phyloP scores from a whole-genome alignment of 2,329 filamentous ascomycete species.

The Aspergillus niger region DNA sequence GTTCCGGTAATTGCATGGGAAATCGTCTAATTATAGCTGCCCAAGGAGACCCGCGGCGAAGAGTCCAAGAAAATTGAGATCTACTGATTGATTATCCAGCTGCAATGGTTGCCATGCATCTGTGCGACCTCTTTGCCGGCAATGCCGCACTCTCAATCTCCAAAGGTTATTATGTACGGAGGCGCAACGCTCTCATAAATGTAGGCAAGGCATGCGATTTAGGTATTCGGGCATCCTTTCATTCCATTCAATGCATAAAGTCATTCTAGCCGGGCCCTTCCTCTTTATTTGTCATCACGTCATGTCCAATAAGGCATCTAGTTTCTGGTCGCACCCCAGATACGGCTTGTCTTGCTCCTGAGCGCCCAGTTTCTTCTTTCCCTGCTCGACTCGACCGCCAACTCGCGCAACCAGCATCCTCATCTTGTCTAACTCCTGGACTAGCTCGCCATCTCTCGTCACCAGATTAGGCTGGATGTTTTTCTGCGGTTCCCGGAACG shows the following conservation, averaged over 20 bases:
- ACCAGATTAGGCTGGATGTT: constrained; percentile 59
- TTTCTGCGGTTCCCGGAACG: constrained; percentile 51
- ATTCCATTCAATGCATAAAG: neutral
- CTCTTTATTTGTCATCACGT: constrained; percentile 11
- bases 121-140: constrained; percentile 8
- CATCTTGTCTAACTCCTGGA: constrained; percentile 53
- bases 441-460: constrained; percentile 54
- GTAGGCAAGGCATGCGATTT: neutral
- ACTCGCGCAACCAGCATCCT: constrained; percentile 50
- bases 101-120: constrained; percentile 9
- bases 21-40: constrained; percentile 4
- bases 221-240: neutral
- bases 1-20: constrained; percentile 15
- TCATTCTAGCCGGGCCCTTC: neutral
- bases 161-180: neutral
- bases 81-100: constrained; percentile 7
- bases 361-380: constrained; percentile 20
- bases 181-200: neutral
- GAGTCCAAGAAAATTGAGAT: constrained; percentile 2
- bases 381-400: constrained; percentile 39
- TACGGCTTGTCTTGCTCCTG: constrained; percentile 24
- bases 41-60: neutral
- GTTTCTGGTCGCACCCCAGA: constrained; percentile 35
- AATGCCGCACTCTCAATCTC: neutral
- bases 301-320: constrained; percentile 43